Base-by-base conservation (phyloP, 1,284 basidiomycete genomes). In the Tetrapyrgos nigripes region DNA sequence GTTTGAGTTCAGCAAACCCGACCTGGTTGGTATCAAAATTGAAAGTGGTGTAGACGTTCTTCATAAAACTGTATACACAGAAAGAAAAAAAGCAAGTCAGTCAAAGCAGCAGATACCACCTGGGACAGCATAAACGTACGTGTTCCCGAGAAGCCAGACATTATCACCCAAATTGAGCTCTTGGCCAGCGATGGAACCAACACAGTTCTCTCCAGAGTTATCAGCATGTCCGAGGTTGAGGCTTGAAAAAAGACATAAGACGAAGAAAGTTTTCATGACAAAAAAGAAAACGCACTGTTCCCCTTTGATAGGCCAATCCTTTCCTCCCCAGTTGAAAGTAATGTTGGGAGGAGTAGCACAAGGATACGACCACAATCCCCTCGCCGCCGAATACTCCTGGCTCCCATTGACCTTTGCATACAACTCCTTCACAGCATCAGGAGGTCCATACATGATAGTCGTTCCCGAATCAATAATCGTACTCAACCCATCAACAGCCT, bases 101-200 rank as follows among this genome's bases (percentile, higher is more conserved):
- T 8, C n/a, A 3, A 28, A 43, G 5, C 5, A 40, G 13, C 3
- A 21, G 4, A 10, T 29, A 14, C 6, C 24, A 33, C 24, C 24
- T 6, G 4, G 17, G n/a, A 26, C 11, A 11, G 3, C 14, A 69
- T 8, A 40, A 6, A 40, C 56, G 59, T 69, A 75, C 56, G 68
- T 64, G 63, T 76, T 74, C 51, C 76, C 78, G 9, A 76, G 64
- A 54, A 80, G 69, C 73, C 75, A 79, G 55, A 66, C 63, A 24
- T 58, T 46, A 24, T 50, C 44, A 48, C 64, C 61, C 29, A 59
- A 43, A 33, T 64, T 64, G 50, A 68, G 29, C 55, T 66, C 59
- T 26, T 58, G 55, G 27, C 33, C 59, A 13, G 61, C 60, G 37
- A 73, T 49, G 4, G 64, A 68, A 35, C 67, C 68, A 17, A 73